Evolutionary conservation across 768 basidiomycete genomes (phyloP), one percentile per base, ranked within the genome.

Genomic region (Hirschioporus abietinus): DNA sequence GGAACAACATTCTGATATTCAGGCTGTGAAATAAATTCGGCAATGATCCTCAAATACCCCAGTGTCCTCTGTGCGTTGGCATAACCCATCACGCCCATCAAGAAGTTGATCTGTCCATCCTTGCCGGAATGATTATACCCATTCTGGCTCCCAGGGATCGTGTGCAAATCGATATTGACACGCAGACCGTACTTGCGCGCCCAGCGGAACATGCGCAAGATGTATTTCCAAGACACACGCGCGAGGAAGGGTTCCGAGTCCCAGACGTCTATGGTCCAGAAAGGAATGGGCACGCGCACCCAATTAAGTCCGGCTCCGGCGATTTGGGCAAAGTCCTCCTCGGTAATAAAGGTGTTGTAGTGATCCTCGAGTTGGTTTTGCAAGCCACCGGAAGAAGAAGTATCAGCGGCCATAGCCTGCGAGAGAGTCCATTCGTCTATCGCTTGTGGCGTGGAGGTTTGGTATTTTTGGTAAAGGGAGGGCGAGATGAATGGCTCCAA

Each of bases 261-360:
- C 35, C 73, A 71, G 7, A 73, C 77, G 65, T 79, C 78, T 68
- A 83, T 77, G 8, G 78, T 79, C 83, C 83, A 84, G 71, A 72
- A 83, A 3, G 81, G 79, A 59, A 83, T 70, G 0, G 82, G 80
- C 35, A 83, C 77, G n/a, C 81, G 77, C 24, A 83, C 75, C 76
- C 81, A 83, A 72, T 80, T 82, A 65, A 84, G 72, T 3, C 83
- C 83, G 18, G 81, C 82, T 12, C 74, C 76, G 36, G 82, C 80
- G 67, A 84, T 83, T 63, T 76, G 69, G n/a, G 82, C 82, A 68
- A 82, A 81, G 72, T 83, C 82, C 67, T 81, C 70, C 71, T 83
- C 82, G 68, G 82, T 83, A 65, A 84, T 82, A 69, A 82, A 84
- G 0, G 81, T 82, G 65, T 74, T 71, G 68, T 84, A 84, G 68